phyloP scores from a whole-genome alignment of 768 basidiomycete species.

The Boletus rubropictus region DNA sequence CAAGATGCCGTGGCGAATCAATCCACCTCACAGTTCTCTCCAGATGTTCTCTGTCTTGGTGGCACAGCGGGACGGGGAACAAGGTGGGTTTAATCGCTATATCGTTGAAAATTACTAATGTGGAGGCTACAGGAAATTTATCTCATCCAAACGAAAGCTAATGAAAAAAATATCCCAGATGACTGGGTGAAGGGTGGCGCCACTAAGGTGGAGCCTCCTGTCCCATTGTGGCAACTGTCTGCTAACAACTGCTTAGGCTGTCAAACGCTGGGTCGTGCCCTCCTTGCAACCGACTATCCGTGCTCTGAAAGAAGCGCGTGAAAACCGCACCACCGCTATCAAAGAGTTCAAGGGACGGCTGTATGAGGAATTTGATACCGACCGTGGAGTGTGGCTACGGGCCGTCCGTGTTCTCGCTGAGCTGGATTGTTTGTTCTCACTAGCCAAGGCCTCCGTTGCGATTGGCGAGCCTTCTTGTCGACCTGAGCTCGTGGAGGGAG shows the following conservation, averaged over 20 bases:
- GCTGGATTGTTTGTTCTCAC: conserved; percentile 90
- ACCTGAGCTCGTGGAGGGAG: conserved; percentile 79
- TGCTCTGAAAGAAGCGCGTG: conserved; percentile 87
- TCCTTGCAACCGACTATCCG: conserved; percentile 68
- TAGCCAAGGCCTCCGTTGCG: conserved; percentile 84
- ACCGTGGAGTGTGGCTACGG: conserved; percentile 77
- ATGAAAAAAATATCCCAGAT: conserved; percentile 61
- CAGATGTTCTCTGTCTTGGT: conserved; percentile 50
- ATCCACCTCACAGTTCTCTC: conserved; percentile 23
- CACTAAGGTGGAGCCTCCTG: conserved; percentile 58
- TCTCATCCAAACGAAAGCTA: conserved; percentile 66
- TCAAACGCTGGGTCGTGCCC: conserved; percentile 72
- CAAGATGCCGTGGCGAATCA: conserved; percentile 3
- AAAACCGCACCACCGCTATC: conserved; percentile 73
- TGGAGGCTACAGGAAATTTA: conserved; percentile 72
- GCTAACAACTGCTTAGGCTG: conserved; percentile 41
- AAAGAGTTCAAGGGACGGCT: conserved; percentile 79
- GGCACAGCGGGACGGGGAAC: conserved; percentile 78
- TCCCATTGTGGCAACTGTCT: not conserved
- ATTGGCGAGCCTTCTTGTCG: conserved; percentile 93
- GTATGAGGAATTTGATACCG: conserved; percentile 75
- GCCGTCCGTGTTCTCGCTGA: conserved; percentile 84
- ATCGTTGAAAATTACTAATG: not conserved
- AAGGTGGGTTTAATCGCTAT: conserved; percentile 45
- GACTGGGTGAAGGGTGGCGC: conserved; percentile 77